Evolutionary conservation across 257 asterid species (phyloP).

Genomic region (Datura wrightii): DNA sequence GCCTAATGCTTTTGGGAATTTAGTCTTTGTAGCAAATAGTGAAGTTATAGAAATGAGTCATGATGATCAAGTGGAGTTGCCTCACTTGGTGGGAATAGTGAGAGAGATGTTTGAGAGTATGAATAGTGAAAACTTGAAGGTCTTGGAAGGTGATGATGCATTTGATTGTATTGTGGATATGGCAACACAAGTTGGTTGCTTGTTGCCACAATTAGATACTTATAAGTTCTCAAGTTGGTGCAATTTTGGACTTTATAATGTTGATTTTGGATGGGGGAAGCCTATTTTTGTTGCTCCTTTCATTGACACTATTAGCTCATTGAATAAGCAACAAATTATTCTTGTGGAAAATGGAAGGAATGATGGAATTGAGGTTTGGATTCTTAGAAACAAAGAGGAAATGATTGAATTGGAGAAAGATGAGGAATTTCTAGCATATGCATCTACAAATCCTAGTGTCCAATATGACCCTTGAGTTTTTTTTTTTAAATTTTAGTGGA

Average conservation of each 20-base stretch:
- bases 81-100: constrained; percentile 7
- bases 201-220: neutral
- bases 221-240: constrained; percentile 27
- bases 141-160: neutral
- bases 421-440: neutral
- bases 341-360: neutral
- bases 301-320: neutral
- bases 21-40: neutral
- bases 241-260: neutral
- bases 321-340: constrained; percentile 10
- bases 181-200: neutral
- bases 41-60: neutral
- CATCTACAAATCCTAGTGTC: neutral
- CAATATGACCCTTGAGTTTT: neutral
- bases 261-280: constrained; percentile 29
- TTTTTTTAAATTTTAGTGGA: no score
- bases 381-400: constrained; percentile 12
- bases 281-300: constrained; percentile 6
- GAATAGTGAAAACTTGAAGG: constrained; percentile 16
- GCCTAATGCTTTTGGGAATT: constrained; percentile 13
- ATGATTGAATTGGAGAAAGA: constrained; percentile 21
- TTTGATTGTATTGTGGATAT: neutral
- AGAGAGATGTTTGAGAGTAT: neutral
- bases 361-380: constrained; percentile 10
- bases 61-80: neutral